Evolutionary conservation across 169 alveolate species (phyloP).

Genomic region (Cryptosporidium tyzzeri): DNA sequence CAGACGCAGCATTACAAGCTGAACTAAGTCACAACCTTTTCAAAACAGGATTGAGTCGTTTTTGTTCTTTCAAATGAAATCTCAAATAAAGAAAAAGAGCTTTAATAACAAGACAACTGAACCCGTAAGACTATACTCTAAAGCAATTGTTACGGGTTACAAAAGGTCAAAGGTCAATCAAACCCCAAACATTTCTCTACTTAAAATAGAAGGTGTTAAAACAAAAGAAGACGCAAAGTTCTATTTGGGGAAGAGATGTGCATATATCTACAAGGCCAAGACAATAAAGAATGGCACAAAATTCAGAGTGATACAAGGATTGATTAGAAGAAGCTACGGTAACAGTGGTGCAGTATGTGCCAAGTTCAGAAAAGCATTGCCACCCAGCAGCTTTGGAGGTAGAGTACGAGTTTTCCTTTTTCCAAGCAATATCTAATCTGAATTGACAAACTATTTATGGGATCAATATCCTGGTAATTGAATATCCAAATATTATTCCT

Average conservation of each 20-base stretch:
- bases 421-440: conserved; percentile 91
- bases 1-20: background rate
- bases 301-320: conserved; percentile 98
- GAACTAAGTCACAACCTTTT: background rate
- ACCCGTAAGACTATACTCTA: conserved; percentile 91
- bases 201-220: conserved; percentile 96
- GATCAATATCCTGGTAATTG: background rate
- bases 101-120: conserved; percentile 81
- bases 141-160: conserved; percentile 92
- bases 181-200: conserved; percentile 93
- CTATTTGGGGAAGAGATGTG: conserved; percentile 98
- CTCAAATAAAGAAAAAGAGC: conserved; percentile 27
- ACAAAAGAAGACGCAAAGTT: conserved; percentile 94
- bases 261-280: conserved; percentile 97
- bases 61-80: conserved; percentile 9
- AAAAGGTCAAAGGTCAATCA: conserved; percentile 95
- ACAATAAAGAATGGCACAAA: conserved; percentile 91
- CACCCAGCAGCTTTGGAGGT: conserved; percentile 96
- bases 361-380: conserved; percentile 94
- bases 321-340: conserved; percentile 97
- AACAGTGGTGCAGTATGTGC: conserved; percentile 98
- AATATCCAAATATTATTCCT: background rate
- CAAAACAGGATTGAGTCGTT: background rate
- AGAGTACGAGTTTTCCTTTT: conserved; percentile 96
- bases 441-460: conserved; percentile 12